phyloP scores from a whole-genome alignment of 192 early-diverging fungal genomes.

The Coemansia umbellata region DNA sequence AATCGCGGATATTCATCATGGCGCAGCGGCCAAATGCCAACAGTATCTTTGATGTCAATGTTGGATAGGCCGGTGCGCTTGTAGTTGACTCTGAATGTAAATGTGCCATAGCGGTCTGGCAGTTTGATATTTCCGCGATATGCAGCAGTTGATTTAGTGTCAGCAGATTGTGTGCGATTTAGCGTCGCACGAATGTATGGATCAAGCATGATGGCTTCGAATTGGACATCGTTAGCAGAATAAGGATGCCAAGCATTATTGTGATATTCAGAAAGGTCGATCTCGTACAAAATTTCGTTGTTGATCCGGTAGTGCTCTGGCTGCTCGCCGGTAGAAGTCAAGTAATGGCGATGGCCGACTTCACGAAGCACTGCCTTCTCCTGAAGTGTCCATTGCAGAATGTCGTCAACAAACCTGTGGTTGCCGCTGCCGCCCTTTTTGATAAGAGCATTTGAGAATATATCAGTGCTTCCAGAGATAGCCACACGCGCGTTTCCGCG shows the following conservation, averaged over 20 bases:
- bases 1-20: conserved; percentile 97
- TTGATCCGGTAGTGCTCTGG: conserved; percentile 84
- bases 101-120: conserved; percentile 96
- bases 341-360: conserved; percentile 54
- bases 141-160: conserved; percentile 7
- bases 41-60: conserved; percentile 66
- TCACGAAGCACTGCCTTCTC: conserved; percentile 78
- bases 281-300: conserved; percentile 84
- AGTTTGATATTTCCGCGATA: conserved; percentile 60
- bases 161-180: conserved; percentile 20
- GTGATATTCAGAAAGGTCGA: conserved; percentile 76
- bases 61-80: conserved; percentile 78
- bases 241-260: conserved; percentile 83
- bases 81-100: conserved; percentile 94
- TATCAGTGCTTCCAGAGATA: conserved; percentile 73
- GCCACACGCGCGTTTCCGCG: conserved; percentile 83
- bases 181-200: conserved; percentile 86
- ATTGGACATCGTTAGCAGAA: conserved; percentile 66
- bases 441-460: conserved; percentile 77
- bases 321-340: conserved; percentile 61
- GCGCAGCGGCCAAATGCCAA: conserved; percentile 85
- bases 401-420: conserved; percentile 63
- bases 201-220: conserved; percentile 95
- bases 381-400: conserved; percentile 88
- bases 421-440: conserved; percentile 55